Percentiles rank a stretch among this genome's conserved stretches.
phyloP scores from a whole-genome alignment of 495 filamentous ascomycete species.

The Darksidea phi region DNA sequence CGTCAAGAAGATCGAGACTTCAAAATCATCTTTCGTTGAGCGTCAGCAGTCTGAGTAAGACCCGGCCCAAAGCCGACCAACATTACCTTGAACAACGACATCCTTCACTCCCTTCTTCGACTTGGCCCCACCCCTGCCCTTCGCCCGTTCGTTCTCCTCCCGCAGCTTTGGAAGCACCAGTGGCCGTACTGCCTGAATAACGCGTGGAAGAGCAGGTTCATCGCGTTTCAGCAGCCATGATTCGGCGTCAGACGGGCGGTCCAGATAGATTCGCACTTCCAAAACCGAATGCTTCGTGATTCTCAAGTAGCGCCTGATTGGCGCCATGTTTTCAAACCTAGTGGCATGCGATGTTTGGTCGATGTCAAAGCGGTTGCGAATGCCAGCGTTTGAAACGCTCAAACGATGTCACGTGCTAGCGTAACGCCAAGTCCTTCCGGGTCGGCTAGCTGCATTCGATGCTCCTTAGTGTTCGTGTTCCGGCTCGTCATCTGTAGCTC shows the following conservation, averaged over 20 bases:
- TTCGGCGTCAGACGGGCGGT: conserved; percentile 74
- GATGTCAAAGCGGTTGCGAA: too few species aligned
- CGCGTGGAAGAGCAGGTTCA: conserved; percentile 70
- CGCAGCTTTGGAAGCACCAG: conserved; percentile 84
- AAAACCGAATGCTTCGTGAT: conserved; percentile 88
- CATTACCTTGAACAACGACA: conserved; percentile 75
- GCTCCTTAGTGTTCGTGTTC: too few species aligned
- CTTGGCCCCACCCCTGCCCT: conserved; percentile 57
- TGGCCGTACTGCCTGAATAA: conserved; percentile 79
- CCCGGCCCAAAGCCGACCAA: neutral
- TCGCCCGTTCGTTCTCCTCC: conserved; percentile 75
- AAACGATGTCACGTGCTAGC: too few species aligned
- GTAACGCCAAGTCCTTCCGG: too few species aligned
- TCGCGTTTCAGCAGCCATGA: conserved; percentile 78
- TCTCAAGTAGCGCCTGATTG: conserved; percentile 76
- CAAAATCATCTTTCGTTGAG: conserved; percentile 74
- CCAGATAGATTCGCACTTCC: conserved; percentile 92
- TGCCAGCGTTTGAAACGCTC: too few species aligned
- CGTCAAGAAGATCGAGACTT: conserved; percentile 89
- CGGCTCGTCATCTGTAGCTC: too few species aligned
- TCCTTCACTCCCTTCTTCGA: conserved; percentile 78
- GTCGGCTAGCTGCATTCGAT: too few species aligned
- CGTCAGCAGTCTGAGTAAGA: conserved; percentile 31
- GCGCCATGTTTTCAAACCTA: conserved; percentile 60
- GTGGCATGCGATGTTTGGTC: neutral